Evolutionary conservation across 352 stramenopile species (phyloP).

Genomic region (Globisporangium spinosum): DNA sequence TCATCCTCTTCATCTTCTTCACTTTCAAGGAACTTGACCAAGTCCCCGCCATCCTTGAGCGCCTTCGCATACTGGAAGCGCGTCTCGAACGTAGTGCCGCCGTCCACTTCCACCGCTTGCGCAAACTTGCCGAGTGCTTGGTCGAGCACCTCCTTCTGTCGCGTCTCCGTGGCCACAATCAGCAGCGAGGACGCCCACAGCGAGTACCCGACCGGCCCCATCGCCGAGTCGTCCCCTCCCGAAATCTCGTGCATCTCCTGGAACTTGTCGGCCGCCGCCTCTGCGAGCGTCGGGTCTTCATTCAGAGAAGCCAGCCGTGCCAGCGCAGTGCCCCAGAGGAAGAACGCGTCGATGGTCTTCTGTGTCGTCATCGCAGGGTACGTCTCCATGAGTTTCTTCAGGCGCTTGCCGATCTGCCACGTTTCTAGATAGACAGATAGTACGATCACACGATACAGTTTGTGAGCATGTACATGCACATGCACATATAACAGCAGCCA

Average conservation of each 20-base stretch:
- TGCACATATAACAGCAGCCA: background rate
- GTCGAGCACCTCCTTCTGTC: slow-evolving; percentile 49
- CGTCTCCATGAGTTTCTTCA: slow-evolving; percentile 74
- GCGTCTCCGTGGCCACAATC: slow-evolving; percentile 72
- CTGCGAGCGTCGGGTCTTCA: slow-evolving; percentile 67
- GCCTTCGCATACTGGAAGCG: slow-evolving; percentile 76
- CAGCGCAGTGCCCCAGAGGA: slow-evolving; percentile 77
- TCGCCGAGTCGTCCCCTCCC: slow-evolving; percentile 44
- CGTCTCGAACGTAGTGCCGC: slow-evolving; percentile 78
- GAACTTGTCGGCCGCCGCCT: slow-evolving; percentile 80
- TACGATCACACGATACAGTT: background rate
- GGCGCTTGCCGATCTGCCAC: slow-evolving; percentile 82
- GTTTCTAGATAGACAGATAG: slow-evolving; percentile 43
- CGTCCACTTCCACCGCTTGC: slow-evolving; percentile 75
- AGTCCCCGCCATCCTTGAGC: slow-evolving; percentile 63
- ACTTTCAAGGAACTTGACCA: slow-evolving; percentile 52
- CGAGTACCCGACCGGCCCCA: slow-evolving; percentile 74
- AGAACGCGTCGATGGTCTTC: slow-evolving; percentile 72
- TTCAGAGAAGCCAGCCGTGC: slow-evolving; percentile 70
- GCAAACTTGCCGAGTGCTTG: slow-evolving; percentile 62
- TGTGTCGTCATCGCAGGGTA: slow-evolving; percentile 42
- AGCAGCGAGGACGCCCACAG: slow-evolving; percentile 76
- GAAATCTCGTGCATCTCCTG: slow-evolving; percentile 63
- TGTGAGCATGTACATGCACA: background rate
- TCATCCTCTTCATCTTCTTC: slow-evolving; percentile 14